Conservation (phyloP, 2,329 filamentous ascomycete species). For the Penicillium palitans region DNA sequence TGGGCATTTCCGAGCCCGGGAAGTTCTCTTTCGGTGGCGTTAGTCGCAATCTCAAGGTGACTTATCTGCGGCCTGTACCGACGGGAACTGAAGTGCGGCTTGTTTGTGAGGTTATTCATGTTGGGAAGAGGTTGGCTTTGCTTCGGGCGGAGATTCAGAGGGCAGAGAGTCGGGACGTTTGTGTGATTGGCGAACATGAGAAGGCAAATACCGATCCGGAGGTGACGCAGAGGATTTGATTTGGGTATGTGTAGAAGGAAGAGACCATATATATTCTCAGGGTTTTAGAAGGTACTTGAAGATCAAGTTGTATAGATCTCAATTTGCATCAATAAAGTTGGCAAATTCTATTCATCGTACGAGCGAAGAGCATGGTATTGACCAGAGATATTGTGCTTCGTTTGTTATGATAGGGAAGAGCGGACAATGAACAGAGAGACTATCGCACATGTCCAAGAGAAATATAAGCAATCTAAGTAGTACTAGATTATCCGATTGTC, state of each 20-base stretch:
- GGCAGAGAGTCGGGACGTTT: slow-evolving; percentile 53
- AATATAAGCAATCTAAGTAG: slow-evolving; percentile 34
- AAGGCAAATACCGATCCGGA: slow-evolving; percentile 62
- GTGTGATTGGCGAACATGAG: slow-evolving; percentile 63
- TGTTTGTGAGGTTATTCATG: slow-evolving; percentile 59
- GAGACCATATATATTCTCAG: neutral
- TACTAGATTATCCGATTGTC: slow-evolving; percentile 29
- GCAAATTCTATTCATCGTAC: neutral
- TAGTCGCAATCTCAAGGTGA: slow-evolving; percentile 64
- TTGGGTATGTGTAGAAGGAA: neutral
- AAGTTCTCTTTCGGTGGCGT: slow-evolving; percentile 66
- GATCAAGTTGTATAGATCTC: slow-evolving; percentile 11
- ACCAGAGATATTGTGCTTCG: slow-evolving; percentile 19
- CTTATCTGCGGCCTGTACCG: slow-evolving; percentile 65
- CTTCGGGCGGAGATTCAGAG: slow-evolving; percentile 58
- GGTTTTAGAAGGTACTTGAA: neutral
- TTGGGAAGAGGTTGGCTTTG: slow-evolving; percentile 56
- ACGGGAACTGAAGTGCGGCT: slow-evolving; percentile 54
- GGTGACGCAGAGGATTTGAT: slow-evolving; percentile 29
- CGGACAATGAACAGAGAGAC: slow-evolving; percentile 18
- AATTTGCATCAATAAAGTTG: slow-evolving; percentile 4
- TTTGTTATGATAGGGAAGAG: slow-evolving; percentile 12
- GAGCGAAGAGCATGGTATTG: slow-evolving; percentile 4
- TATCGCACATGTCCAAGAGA: slow-evolving; percentile 29
- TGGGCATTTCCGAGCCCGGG: slow-evolving; percentile 58